These are phyloP conservation scores for Erodium maritimum DNA, from an alignment of 345 rosid genomes.

Conservation along the genomic window DNA sequence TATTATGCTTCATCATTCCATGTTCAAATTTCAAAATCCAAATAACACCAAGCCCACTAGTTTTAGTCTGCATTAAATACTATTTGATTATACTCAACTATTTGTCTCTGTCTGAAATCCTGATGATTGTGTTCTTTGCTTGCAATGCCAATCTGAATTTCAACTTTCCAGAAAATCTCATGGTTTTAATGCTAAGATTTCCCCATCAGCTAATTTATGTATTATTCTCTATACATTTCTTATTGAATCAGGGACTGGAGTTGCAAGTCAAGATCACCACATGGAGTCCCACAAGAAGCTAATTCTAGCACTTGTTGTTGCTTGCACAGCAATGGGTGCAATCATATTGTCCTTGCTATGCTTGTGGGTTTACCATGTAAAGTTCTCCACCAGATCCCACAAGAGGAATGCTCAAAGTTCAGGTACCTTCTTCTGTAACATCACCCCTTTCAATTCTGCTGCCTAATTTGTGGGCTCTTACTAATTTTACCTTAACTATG, in stretches of 20 bases:
- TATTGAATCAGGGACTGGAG: constrained; percentile 30
- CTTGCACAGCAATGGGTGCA: constrained; percentile 36
- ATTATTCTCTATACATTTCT: constrained; percentile 6
- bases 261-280: constrained; percentile 28
- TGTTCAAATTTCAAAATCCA: not conserved
- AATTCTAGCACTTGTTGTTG: constrained; percentile 35
- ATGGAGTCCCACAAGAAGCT: constrained; percentile 35
- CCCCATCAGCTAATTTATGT: not conserved
- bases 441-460: not conserved
- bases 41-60: not conserved
- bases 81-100: not conserved
- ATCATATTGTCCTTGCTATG: constrained; percentile 29
- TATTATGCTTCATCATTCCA: not conserved
- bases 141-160: not conserved
- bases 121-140: not conserved
- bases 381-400: constrained; percentile 22
- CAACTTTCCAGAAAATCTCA: not conserved
- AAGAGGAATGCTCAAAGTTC: constrained; percentile 26
- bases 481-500: constrained; percentile 1
- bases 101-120: too few species aligned
- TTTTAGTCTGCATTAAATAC: not conserved
- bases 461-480: constrained; percentile 3
- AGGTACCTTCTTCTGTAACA: constrained; percentile 26
- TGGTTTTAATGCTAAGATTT: not conserved
- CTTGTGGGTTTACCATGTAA: constrained; percentile 38